Percentiles rank a stretch among this genome's conserved stretches.
phyloP scores from a whole-genome alignment of 73 alveolate genomes.

The Tetrahymena thermophila region DNA sequence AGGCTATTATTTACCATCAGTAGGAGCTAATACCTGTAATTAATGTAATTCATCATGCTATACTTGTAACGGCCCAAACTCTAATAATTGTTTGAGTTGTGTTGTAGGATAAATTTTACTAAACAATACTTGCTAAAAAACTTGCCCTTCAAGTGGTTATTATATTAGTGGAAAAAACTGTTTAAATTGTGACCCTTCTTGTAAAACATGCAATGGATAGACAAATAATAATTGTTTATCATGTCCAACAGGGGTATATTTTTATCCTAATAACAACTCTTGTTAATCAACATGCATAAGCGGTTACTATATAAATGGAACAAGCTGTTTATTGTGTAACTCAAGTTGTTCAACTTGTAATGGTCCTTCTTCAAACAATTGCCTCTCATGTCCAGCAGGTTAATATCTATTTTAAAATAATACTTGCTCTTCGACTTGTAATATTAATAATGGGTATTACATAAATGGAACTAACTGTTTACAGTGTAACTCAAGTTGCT shows the following conservation, averaged over 20 bases:
- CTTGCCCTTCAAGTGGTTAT: not conserved
- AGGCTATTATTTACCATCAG: not conserved
- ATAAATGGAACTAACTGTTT: no score
- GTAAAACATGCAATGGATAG: not conserved
- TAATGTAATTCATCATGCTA: no score
- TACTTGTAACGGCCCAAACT: not conserved
- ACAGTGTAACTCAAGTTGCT: no score
- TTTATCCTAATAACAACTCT: not conserved
- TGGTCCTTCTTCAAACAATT: no score
- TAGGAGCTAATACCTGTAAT: not conserved
- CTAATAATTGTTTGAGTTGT: not conserved
- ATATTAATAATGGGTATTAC: no score
- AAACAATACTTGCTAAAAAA: not conserved
- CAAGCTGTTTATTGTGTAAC: not conserved
- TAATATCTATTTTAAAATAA: no score
- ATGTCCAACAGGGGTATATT: not conserved
- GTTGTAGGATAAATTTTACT: not conserved
- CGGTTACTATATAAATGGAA: not conserved
- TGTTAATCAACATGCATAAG: not conserved
- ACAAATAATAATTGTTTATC: not conserved
- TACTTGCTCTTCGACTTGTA: no score
- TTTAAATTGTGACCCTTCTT: not conserved
- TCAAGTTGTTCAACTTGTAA: no score
- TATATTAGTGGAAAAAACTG: not conserved
- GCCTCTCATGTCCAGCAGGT: no score